These are phyloP conservation scores for Suhomyces atakaporum DNA, from an alignment of 1,139 yeast species.

Conservation along the genomic window DNA sequence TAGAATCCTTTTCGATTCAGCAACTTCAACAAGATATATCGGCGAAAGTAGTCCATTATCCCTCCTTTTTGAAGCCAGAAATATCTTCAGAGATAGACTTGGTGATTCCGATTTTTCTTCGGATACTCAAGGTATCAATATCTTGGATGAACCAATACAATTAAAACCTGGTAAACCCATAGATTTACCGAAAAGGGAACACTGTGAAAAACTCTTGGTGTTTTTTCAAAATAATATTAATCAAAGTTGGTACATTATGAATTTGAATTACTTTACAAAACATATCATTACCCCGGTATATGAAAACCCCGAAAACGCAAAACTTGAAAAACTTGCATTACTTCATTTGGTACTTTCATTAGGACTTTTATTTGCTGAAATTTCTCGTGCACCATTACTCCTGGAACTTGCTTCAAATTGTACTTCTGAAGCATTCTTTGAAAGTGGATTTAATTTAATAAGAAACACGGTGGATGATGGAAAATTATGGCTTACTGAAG, in stretches of 20 bases:
- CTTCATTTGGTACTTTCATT: slow-evolving; percentile 43
- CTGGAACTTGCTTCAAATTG: slow-evolving; percentile 16
- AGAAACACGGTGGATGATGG: slow-evolving; percentile 37
- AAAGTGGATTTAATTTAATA: slow-evolving; percentile 33
- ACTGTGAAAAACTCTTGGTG: slow-evolving; percentile 16
- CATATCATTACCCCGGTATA: slow-evolving; percentile 19
- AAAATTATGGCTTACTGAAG: slow-evolving; percentile 44
- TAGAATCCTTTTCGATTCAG: slow-evolving; percentile 23
- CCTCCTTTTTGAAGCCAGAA: slow-evolving; percentile 27
- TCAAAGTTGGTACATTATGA: slow-evolving; percentile 28
- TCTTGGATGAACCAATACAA: slow-evolving; percentile 21
- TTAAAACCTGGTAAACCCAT: slow-evolving; percentile 14
- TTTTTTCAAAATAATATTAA: slow-evolving; percentile 23
- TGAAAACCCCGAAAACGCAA: slow-evolving; percentile 18
- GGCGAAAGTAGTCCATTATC: slow-evolving; percentile 33
- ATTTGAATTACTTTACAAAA: slow-evolving; percentile 26
- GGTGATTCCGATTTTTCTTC: slow-evolving; percentile 18
- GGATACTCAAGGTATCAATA: slow-evolving; percentile 20
- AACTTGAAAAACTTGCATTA: slow-evolving; percentile 17
- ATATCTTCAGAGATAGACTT: slow-evolving; percentile 21
- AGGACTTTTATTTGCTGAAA: slow-evolving; percentile 36
- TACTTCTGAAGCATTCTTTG: slow-evolving; percentile 25
- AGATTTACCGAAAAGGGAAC: slow-evolving; percentile 18
- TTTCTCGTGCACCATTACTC: slow-evolving; percentile 20
- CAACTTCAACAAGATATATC: slow-evolving; percentile 26